Evolutionary conservation across 768 basidiomycete species (phyloP).

Genomic region (Kwoniella bestiolae): DNA sequence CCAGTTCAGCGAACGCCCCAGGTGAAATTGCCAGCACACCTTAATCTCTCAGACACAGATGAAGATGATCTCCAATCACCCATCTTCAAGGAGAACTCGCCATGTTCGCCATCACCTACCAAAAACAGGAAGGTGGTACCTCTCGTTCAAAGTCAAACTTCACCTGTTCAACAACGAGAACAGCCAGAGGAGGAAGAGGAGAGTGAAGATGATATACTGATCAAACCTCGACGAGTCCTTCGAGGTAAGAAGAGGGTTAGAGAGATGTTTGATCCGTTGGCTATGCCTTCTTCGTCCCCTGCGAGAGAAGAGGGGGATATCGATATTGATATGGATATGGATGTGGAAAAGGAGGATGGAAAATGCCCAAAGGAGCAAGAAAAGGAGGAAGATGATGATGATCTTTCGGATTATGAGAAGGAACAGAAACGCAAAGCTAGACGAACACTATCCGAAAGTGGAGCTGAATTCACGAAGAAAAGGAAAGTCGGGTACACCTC

Average conservation of each 20-base stretch:
- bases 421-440: constrained; percentile 1
- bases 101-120: background rate
- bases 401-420: constrained; percentile 30
- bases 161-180: background rate
- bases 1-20: too few relatives aligned
- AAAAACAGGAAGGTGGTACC: background rate
- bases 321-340: background rate
- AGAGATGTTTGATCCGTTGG: constrained; percentile 21
- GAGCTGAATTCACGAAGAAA: too few relatives aligned
- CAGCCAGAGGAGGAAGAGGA: constrained; percentile 5
- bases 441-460: background rate
- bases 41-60: too few relatives aligned
- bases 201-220: constrained; percentile 25
- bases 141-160: background rate
- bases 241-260: background rate
- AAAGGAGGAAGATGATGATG: constrained; percentile 16
- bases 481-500: too few relatives aligned
- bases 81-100: background rate
- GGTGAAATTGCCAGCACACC: too few relatives aligned
- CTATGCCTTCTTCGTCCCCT: constrained; percentile 18
- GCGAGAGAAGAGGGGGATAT: constrained; percentile 9
- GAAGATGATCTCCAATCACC: background rate
- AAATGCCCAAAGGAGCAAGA: constrained; percentile 9
- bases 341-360: background rate
- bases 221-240: background rate